Percentiles rank a stretch among this genome's conserved stretches.
phyloP scores from a whole-genome alignment of 331 rosid species.

The Rhamnella rubrinervis region DNA sequence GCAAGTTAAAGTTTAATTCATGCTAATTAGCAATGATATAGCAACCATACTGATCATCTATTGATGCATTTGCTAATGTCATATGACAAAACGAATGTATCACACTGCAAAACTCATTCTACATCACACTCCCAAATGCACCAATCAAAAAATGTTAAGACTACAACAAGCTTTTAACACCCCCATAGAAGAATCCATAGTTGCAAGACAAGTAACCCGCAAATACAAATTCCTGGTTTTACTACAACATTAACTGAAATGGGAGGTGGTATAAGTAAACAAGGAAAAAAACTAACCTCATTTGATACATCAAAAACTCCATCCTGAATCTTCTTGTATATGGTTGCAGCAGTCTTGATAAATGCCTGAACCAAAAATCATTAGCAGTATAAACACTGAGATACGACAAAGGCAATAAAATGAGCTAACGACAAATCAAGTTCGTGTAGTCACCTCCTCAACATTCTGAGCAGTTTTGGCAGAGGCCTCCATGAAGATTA shows the following conservation, averaged over 20 bases:
- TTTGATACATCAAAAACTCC: slow-evolving; percentile 97
- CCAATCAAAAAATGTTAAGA: neutral
- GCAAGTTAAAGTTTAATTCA: neutral
- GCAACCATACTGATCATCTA: neutral
- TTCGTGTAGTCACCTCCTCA: slow-evolving; percentile 66
- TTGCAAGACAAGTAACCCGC: neutral
- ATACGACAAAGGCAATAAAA: slow-evolving; percentile 19
- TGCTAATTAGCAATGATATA: neutral
- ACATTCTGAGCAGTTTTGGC: slow-evolving; percentile 99
- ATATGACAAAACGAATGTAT: neutral
- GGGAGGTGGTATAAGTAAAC: slow-evolving; percentile 5
- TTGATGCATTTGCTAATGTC: neutral
- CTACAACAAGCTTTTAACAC: neutral
- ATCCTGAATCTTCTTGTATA: slow-evolving; percentile 96
- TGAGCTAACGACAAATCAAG: slow-evolving; percentile 8
- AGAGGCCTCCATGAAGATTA: slow-evolving; percentile 99
- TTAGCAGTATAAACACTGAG: slow-evolving; percentile 4
- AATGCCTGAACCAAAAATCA: slow-evolving; percentile 61
- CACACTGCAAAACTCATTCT: neutral
- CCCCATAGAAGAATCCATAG: neutral
- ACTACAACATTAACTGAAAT: slow-evolving; percentile 3
- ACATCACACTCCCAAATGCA: neutral
- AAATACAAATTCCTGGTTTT: slow-evolving; percentile 2
- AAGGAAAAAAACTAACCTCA: slow-evolving; percentile 56
- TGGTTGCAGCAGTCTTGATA: slow-evolving; percentile 93